These are phyloP conservation scores for Spathaspora sp. DNA, from an alignment of 805 yeast genomes.

Conservation along the genomic window DNA sequence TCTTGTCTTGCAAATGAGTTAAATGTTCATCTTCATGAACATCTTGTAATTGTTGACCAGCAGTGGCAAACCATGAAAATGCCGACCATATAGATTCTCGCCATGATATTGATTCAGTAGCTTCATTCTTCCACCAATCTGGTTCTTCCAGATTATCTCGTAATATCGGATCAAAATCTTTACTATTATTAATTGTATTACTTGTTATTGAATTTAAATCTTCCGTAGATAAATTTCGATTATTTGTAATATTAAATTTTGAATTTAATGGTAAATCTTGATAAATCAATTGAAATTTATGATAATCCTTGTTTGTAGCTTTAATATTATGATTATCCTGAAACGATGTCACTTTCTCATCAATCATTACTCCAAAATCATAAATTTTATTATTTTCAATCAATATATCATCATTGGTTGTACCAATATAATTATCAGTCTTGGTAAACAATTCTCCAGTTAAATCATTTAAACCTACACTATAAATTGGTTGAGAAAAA, in stretches of 20 bases:
- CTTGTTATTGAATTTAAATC: slow-evolving; percentile 19
- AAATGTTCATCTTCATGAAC: not conserved
- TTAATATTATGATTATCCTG: slow-evolving; percentile 12
- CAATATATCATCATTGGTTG: slow-evolving; percentile 65
- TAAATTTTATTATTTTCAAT: slow-evolving; percentile 47
- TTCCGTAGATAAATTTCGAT: slow-evolving; percentile 18
- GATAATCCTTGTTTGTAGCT: slow-evolving; percentile 36
- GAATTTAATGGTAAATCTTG: slow-evolving; percentile 15
- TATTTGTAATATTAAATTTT: slow-evolving; percentile 5
- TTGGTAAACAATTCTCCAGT: slow-evolving; percentile 15
- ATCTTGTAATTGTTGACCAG: slow-evolving; percentile 48
- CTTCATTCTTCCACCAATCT: slow-evolving; percentile 40
- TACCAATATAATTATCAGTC: slow-evolving; percentile 46
- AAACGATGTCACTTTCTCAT: slow-evolving; percentile 13
- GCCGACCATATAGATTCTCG: slow-evolving; percentile 63
- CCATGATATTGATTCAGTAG: slow-evolving; percentile 51
- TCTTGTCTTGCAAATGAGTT: slow-evolving; percentile 5
- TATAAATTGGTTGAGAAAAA: slow-evolving; percentile 51
- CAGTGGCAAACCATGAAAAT: slow-evolving; percentile 84
- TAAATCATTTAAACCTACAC: slow-evolving; percentile 59
- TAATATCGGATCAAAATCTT: slow-evolving; percentile 1
- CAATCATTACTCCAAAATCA: slow-evolving; percentile 39
- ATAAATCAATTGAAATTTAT: slow-evolving; percentile 31
- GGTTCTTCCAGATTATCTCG: slow-evolving; percentile 19
- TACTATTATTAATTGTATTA: not conserved